A percentile compares a stretch with the other conserved stretches of the same genome.
Evolutionary conservation across 257 asterid genomes (phyloP).

Genomic region (Capsicum baccatum): DNA sequence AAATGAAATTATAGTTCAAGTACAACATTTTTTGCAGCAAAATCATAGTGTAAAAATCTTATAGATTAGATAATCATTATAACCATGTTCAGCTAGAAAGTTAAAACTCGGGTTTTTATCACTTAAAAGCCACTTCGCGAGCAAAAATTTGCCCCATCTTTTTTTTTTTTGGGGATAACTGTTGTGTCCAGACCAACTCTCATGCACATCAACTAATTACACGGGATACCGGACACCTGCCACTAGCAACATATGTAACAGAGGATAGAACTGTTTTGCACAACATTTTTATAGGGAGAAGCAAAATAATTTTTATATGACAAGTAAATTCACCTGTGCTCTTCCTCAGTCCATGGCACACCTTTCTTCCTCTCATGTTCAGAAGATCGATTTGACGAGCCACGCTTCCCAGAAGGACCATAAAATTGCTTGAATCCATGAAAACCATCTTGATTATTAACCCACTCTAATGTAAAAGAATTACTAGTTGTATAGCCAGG

Average conservation of each 20-base stretch:
- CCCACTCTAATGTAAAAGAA: conserved; percentile 73
- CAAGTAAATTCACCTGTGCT: conserved; percentile 62
- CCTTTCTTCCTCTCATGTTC: conserved; percentile 93
- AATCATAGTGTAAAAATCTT: no score
- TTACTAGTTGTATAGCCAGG: conserved; percentile 56
- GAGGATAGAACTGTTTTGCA: no score
- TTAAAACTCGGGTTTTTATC: not conserved
- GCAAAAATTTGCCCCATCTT: not conserved
- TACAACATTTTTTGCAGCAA: not conserved
- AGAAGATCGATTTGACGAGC: conserved; percentile 45
- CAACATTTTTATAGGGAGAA: not conserved
- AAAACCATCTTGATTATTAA: conserved; percentile 34
- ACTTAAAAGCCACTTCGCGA: not conserved
- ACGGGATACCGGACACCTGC: no score
- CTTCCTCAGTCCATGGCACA: conserved; percentile 97
- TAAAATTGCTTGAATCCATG: conserved; percentile 46
- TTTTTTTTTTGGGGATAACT: no score
- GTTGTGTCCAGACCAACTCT: no score
- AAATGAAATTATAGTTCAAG: not conserved
- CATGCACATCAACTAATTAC: no score
- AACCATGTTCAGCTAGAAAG: not conserved
- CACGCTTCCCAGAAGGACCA: conserved; percentile 51
- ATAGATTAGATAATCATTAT: not conserved
- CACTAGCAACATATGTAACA: no score
- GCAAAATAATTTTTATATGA: not conserved